phyloP scores from a whole-genome alignment of 2,329 filamentous ascomycete species.

The Fusarium praegraminearum region DNA sequence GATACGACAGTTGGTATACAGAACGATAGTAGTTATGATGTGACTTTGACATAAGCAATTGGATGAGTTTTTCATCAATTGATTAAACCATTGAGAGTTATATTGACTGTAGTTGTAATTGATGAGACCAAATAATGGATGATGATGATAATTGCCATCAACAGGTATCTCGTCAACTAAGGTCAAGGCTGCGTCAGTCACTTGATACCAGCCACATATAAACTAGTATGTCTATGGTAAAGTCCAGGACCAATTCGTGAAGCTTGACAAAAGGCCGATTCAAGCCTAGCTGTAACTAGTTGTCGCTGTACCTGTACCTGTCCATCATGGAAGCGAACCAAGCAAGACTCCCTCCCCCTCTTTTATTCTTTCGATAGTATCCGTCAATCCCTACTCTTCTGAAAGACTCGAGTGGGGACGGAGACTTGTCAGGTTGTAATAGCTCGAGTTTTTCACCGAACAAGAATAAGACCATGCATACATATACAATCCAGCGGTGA shows the following conservation, averaged over 20 bases:
- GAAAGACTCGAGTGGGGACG: constrained; percentile 15
- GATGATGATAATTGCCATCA: constrained; percentile 26
- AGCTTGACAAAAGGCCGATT: constrained; percentile 29
- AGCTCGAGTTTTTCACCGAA: constrained; percentile 20
- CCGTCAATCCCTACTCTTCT: not conserved
- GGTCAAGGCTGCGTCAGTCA: constrained; percentile 47
- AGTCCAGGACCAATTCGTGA: constrained; percentile 31
- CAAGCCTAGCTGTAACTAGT: not conserved
- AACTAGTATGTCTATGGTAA: constrained; percentile 38
- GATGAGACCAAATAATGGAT: not conserved
- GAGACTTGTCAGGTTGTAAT: constrained; percentile 10
- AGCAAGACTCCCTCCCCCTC: not conserved
- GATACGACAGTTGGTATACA: constrained; percentile 10
- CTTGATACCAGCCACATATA: constrained; percentile 41
- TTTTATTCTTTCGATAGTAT: not conserved
- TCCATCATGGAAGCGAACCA: constrained; percentile 23
- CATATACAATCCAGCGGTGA: constrained; percentile 28
- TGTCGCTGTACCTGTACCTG: not conserved
- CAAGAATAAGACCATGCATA: constrained; percentile 1
- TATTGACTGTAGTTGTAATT: not conserved
- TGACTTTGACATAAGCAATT: constrained; percentile 14
- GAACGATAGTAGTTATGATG: constrained; percentile 22
- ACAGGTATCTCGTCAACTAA: constrained; percentile 14
- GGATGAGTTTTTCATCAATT: constrained; percentile 14
- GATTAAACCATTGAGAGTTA: not conserved